Conservation (phyloP, 202 grass and related monocot species). For the Dendrocalamus latiflorus region DNA sequence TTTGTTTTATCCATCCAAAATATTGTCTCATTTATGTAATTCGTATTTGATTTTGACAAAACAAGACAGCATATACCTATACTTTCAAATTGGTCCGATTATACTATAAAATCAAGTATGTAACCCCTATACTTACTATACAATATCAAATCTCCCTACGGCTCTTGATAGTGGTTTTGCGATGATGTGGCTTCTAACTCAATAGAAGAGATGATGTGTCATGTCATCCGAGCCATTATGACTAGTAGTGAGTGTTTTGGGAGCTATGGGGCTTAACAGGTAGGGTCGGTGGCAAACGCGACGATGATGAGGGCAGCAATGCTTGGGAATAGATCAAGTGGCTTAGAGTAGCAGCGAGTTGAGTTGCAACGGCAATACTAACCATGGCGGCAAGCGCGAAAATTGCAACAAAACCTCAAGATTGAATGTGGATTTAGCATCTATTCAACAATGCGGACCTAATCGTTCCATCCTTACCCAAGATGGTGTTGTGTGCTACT, state of each 20-base stretch:
- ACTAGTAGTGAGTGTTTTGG: neutral
- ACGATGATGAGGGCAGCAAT: fast-evolving
- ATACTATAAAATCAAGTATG: fast-evolving
- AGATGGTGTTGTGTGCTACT: neutral
- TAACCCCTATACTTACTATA: neutral
- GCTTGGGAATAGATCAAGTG: neutral
- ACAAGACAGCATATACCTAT: neutral
- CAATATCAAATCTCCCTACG: neutral
- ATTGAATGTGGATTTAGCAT: neutral
- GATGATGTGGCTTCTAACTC: neutral
- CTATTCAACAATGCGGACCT: neutral
- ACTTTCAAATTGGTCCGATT: neutral
- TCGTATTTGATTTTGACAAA: too few relatives aligned
- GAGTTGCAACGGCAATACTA: fast-evolving
- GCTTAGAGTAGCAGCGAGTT: neutral
- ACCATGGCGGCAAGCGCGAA: neutral
- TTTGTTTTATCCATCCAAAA: too few relatives aligned
- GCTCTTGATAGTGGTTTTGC: neutral
- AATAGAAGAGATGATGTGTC: neutral
- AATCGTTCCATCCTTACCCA: neutral
- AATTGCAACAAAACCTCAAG: neutral
- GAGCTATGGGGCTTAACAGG: neutral
- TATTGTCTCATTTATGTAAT: too few relatives aligned
- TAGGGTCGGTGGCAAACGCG: neutral
- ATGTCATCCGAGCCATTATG: neutral